Evolutionary conservation across 352 stramenopile genomes (phyloP), one percentile per base, ranked within the genome.

Genomic region (Thalassiosira ordinaria): DNA sequence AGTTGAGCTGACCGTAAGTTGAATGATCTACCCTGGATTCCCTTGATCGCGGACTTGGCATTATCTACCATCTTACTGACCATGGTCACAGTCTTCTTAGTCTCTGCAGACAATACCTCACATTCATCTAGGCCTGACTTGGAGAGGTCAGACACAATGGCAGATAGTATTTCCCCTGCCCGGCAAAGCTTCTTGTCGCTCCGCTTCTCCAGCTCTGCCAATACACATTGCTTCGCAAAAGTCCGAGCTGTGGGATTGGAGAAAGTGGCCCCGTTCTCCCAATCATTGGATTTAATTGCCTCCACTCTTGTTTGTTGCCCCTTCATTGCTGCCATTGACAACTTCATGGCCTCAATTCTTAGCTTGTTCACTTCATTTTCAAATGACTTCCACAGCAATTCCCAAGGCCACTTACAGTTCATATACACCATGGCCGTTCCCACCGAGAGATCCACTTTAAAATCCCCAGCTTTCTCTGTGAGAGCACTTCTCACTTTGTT

Each of bases 371-470:
- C 20, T 44, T 62, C 53, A n/a, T 62, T 62, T 22, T 41, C 16
- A 62, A 44, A 62, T 20, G 53, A 62, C 13, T 33, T 6, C 53
- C 53, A 62, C 20, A 62, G 41, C 9, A 62, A 22, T 4, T 33
- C 24, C 53, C 53, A 62, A 20, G 53, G 53, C 53, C 53, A 62
- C 13, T 44, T 4, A 37, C 13, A 37, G 5, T n/a, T 44, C 20
- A 62, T 41, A 22, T 22, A 62, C 13, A n/a, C 13, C 13, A 14
- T 37, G 18, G 9, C 26, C 56, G 9, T 39, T 18, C 5, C 5
- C n/a, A 18, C 20, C 6, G 7, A 9, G 5, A 62, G 9, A 62
- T 62, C 18, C 11, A 53, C n/a, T 53, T 20, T 5, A 53, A 53
- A 16, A 6, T 53, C 18, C 7, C n/a, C 44, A 24, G 7, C 18